These are phyloP conservation scores for Globisporangium nunn DNA, from an alignment of 352 stramenopile genomes.

Conservation along the genomic window DNA sequence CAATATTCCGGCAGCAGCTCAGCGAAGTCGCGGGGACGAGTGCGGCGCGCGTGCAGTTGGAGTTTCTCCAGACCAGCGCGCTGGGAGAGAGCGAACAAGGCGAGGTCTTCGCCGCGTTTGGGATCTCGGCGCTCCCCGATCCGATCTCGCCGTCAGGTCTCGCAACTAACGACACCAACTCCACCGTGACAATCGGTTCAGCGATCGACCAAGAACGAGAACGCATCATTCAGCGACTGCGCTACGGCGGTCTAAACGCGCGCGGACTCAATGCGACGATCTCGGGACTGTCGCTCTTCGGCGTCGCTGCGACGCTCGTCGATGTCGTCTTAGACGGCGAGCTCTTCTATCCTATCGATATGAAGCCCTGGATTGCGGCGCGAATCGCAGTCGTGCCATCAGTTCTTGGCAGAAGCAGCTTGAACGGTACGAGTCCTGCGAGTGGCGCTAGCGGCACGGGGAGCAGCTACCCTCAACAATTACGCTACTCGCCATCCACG, in stretches of 20 bases:
- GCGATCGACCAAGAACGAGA: conserved; percentile 17
- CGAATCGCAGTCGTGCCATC: conserved; percentile 9
- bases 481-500: not conserved
- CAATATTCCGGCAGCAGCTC: conserved; percentile 19
- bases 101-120: conserved; percentile 15
- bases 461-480: not conserved
- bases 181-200: not conserved
- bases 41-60: conserved; percentile 14
- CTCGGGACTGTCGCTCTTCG: conserved; percentile 18
- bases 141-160: conserved; percentile 1
- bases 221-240: conserved; percentile 14
- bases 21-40: conserved; percentile 16
- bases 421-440: not conserved
- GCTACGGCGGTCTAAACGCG: conserved; percentile 9
- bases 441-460: not conserved
- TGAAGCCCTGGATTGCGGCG: conserved; percentile 18
- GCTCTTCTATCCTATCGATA: conserved; percentile 22
- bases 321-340: conserved; percentile 20
- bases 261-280: conserved; percentile 13
- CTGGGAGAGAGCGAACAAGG: conserved; percentile 7
- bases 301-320: conserved; percentile 10
- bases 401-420: not conserved
- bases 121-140: conserved; percentile 16
- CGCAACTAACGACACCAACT: not conserved
- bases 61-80: conserved; percentile 22